Evolutionary conservation across 2,329 filamentous ascomycete species (phyloP).

Genomic region (Penicillium aurantiogriseum): DNA sequence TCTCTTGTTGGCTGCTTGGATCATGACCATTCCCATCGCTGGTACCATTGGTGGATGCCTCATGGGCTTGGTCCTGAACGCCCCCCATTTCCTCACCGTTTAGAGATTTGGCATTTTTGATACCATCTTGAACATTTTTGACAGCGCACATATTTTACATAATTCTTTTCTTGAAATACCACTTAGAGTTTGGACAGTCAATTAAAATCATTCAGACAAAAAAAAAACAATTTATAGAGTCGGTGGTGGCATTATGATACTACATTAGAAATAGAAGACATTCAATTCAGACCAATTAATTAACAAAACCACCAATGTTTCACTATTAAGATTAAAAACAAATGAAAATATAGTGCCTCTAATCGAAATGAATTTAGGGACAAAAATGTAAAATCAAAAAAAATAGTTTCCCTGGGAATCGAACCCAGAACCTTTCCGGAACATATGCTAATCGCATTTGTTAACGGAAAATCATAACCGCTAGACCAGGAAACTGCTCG

Average conservation of each 20-base stretch:
- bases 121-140: background rate
- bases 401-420: conserved; percentile 12
- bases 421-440: conserved; percentile 7
- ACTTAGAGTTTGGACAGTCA: background rate
- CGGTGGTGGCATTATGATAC: background rate
- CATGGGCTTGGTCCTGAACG: conserved; percentile 57
- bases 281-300: background rate
- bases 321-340: no score
- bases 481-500: conserved; percentile 10
- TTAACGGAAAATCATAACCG: conserved; percentile 10
- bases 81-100: conserved; percentile 52
- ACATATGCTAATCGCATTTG: background rate
- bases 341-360: no score
- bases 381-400: background rate
- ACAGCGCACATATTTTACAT: background rate
- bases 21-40: conserved; percentile 63
- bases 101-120: background rate
- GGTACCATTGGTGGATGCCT: conserved; percentile 55
- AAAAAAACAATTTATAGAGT: no score
- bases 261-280: background rate
- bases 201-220: background rate
- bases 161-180: background rate
- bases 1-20: conserved; percentile 66
- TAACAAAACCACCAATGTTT: no score
- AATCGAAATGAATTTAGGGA: no score